Evolutionary conservation across 108 stramenopile genomes (phyloP).

Genomic region (Poteriospumella lacustris): DNA sequence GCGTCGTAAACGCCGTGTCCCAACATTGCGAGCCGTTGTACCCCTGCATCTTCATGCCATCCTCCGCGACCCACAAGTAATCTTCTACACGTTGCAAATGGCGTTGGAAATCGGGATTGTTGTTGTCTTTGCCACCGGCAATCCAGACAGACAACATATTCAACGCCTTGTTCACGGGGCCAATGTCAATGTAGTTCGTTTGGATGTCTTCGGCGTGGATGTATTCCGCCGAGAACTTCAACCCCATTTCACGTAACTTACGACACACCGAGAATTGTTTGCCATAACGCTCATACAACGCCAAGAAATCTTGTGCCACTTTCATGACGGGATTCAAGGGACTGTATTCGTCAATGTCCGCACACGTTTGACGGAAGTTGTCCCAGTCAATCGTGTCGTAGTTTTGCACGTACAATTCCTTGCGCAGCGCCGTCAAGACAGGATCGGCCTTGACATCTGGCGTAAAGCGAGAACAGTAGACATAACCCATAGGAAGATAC

Average conservation of each 20-base stretch:
- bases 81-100: conserved; percentile 84
- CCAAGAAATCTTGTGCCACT: conserved; percentile 67
- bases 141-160: conserved; percentile 72
- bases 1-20: conserved; percentile 84
- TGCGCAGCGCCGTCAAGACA: conserved; percentile 61
- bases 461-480: conserved; percentile 73
- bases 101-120: conserved; percentile 55
- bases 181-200: conserved; percentile 90
- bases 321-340: conserved; percentile 78
- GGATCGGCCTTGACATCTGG: conserved; percentile 62
- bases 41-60: conserved; percentile 99
- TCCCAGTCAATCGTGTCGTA: conserved; percentile 70
- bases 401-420: conserved; percentile 35
- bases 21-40: conserved; percentile 96
- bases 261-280: conserved; percentile 60
- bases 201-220: conserved; percentile 88
- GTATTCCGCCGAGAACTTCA: conserved; percentile 71
- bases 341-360: conserved; percentile 87
- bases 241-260: conserved; percentile 58
- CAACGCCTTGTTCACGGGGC: conserved; percentile 94
- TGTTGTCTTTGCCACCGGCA: conserved; percentile 26
- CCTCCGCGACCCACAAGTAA: conserved; percentile 97
- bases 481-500: conserved; percentile 89
- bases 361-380: conserved; percentile 69
- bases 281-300: conserved; percentile 65